Evolutionary conservation across 768 basidiomycete species (phyloP).

Genomic region (Mycena floridula): DNA sequence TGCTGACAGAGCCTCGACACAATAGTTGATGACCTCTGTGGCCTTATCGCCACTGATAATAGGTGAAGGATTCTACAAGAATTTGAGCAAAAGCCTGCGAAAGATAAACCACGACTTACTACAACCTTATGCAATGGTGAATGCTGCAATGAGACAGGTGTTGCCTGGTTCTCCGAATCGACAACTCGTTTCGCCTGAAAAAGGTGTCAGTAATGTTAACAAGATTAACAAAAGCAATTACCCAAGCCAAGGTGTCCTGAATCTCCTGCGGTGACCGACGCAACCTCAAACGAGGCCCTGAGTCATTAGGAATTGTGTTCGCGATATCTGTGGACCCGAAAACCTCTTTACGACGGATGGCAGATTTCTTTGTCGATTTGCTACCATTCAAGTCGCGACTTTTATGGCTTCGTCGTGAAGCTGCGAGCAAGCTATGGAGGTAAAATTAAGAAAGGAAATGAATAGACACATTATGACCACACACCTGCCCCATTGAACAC

Average conservation of each 20-base stretch:
- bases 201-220: neutral
- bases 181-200: neutral
- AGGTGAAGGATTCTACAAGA: too few species aligned
- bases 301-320: neutral
- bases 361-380: neutral
- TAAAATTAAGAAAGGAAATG: neutral
- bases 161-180: neutral
- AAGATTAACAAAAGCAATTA: neutral
- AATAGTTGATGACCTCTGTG: too few species aligned
- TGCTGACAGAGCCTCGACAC: too few species aligned
- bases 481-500: constrained; percentile 9
- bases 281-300: too few species aligned
- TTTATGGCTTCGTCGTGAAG: neutral
- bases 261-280: too few species aligned
- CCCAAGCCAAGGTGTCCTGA: neutral
- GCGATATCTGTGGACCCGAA: neutral
- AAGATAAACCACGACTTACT: too few species aligned
- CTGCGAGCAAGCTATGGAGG: neutral
- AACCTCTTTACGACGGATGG: neutral
- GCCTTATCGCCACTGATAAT: too few species aligned
- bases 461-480: constrained; percentile 1
- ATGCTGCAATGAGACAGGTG: too few species aligned
- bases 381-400: too few species aligned
- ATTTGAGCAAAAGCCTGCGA: too few species aligned
- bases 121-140: too few species aligned